A percentile compares a stretch with the other conserved stretches of the same genome.
Conservation (phyloP, 306 rosid species). For the Sindora glabra region DNA sequence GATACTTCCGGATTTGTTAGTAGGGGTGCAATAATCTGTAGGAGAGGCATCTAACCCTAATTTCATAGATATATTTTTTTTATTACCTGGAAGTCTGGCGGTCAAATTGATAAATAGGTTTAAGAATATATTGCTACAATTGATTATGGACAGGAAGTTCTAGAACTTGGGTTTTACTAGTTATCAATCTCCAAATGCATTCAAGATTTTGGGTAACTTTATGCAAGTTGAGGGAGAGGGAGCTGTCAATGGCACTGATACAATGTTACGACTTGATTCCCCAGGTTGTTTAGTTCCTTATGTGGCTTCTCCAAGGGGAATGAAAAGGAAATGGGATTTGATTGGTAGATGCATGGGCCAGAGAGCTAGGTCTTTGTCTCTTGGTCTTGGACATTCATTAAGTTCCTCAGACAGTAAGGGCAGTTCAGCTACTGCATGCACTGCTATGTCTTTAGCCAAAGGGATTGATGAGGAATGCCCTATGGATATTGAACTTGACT, state of each 20-base stretch:
- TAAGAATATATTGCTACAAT: slow-evolving; percentile 15
- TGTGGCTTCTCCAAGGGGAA: slow-evolving; percentile 47
- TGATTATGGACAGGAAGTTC: slow-evolving; percentile 60
- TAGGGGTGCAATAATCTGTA: slow-evolving; percentile 59
- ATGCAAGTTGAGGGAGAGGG: slow-evolving; percentile 39
- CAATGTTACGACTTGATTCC: slow-evolving; percentile 63
- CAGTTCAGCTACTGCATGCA: slow-evolving; percentile 79
- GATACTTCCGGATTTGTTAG: slow-evolving; percentile 99
- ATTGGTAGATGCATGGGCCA: slow-evolving; percentile 44
- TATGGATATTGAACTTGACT: slow-evolving; percentile 71
- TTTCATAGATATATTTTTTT: slow-evolving; percentile 38
- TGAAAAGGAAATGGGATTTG: slow-evolving; percentile 69
- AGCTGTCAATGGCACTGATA: slow-evolving; percentile 47
- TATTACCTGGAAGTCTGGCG: slow-evolving; percentile 40
- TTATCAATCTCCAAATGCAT: slow-evolving; percentile 54
- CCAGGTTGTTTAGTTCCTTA: slow-evolving; percentile 40
- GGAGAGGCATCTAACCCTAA: slow-evolving; percentile 46
- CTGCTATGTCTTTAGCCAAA: slow-evolving; percentile 78
- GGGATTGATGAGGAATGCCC: slow-evolving; percentile 83
- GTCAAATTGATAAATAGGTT: slow-evolving; percentile 23
- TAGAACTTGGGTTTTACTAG: slow-evolving; percentile 51
- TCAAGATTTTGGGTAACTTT: slow-evolving; percentile 50
- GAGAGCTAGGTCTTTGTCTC: slow-evolving; percentile 60
- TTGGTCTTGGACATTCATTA: slow-evolving; percentile 69
- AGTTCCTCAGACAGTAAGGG: slow-evolving; percentile 91